Conservation (phyloP, 1,284 basidiomycete genomes). For the Irpex lacteus region DNA sequence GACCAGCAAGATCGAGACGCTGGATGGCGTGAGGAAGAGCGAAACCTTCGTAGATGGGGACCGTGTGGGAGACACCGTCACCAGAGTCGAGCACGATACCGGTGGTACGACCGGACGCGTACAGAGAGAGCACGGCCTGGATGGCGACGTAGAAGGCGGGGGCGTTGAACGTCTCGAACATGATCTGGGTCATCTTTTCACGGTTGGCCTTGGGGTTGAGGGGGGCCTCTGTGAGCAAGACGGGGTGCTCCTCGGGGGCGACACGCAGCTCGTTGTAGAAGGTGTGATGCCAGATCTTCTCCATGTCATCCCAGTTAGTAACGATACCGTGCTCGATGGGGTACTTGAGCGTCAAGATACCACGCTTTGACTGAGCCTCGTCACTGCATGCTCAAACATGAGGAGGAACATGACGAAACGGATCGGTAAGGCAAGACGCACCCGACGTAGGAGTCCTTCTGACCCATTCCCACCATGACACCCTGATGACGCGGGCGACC, state of each 20-base stretch:
- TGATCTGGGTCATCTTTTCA: conserved; percentile 97
- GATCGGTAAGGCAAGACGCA: conserved; percentile 30
- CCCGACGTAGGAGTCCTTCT: conserved; percentile 90
- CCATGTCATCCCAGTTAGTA: conserved; percentile 97
- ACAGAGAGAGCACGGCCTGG: conserved; percentile 90
- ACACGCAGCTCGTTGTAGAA: conserved; percentile 88
- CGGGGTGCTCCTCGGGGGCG: conserved; percentile 89
- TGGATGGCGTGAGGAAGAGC: conserved; percentile 93
- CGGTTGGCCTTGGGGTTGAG: conserved; percentile 94
- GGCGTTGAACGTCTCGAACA: conserved; percentile 96
- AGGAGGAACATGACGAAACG: not conserved
- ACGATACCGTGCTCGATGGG: conserved; percentile 85
- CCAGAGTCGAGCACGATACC: conserved; percentile 95
- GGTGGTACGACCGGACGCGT: conserved; percentile 89
- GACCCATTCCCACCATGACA: conserved; percentile 89
- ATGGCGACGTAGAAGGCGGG: conserved; percentile 94
- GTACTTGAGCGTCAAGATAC: conserved; percentile 91
- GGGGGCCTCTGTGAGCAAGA: conserved; percentile 89
- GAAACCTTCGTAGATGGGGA: conserved; percentile 96
- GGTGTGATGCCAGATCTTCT: conserved; percentile 94
- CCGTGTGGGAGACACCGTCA: conserved; percentile 92
- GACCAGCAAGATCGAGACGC: conserved; percentile 93
- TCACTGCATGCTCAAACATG: conserved; percentile 48
- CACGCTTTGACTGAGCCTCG: conserved; percentile 94
- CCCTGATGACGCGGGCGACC: conserved; percentile 91